phyloP scores from a whole-genome alignment of 768 basidiomycete genomes.

The Termitomyces sp. region DNA sequence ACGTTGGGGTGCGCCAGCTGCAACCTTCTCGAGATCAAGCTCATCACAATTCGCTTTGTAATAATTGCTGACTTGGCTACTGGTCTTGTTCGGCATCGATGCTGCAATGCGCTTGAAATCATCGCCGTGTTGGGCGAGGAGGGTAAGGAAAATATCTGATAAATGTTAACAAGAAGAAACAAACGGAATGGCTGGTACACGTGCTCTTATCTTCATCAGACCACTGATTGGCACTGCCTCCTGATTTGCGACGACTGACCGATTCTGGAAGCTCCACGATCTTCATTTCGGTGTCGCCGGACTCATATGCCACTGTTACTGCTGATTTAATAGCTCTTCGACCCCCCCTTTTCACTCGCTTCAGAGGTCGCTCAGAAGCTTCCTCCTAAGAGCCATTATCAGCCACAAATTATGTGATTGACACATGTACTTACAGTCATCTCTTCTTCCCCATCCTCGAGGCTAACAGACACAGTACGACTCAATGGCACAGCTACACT shows the following conservation, averaged over 20 bases:
- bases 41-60: constrained; percentile 39
- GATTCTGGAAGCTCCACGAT: constrained; percentile 17
- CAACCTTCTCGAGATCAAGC: constrained; percentile 37
- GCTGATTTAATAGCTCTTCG: constrained; percentile 40
- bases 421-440: constrained; percentile 10
- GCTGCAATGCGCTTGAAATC: constrained; percentile 69
- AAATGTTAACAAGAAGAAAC: background rate
- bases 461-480: constrained; percentile 14
- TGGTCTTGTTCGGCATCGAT: constrained; percentile 62
- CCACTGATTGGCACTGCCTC: constrained; percentile 36
- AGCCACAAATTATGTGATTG: background rate
- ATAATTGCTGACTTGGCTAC: constrained; percentile 49
- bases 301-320: constrained; percentile 32
- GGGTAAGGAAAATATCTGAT: constrained; percentile 44
- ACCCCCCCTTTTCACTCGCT: constrained; percentile 32
- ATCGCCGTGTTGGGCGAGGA: constrained; percentile 58
- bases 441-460: constrained; percentile 20
- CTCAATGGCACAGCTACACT: constrained; percentile 12
- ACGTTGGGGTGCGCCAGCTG: constrained; percentile 35
- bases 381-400: constrained; percentile 19
- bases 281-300: constrained; percentile 24
- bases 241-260: constrained; percentile 22
- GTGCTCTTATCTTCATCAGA: constrained; percentile 63
- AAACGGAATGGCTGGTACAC: constrained; percentile 13
- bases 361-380: constrained; percentile 28